Evolutionary conservation across 2,329 filamentous ascomycete genomes (phyloP), one percentile per base, ranked within the genome.

Genomic region (Neonectria coccinea): DNA sequence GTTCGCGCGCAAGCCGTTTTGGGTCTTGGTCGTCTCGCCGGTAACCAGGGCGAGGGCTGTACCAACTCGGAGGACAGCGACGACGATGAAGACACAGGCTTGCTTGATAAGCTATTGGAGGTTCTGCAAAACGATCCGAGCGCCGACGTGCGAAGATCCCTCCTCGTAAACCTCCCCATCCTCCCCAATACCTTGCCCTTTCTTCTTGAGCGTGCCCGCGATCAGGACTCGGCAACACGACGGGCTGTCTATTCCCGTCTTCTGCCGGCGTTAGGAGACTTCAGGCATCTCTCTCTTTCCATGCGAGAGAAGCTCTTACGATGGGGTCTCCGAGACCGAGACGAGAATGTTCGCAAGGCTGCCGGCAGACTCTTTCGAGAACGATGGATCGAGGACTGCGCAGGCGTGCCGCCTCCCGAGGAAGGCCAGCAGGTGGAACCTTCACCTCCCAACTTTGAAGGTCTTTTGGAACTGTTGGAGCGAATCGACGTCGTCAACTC

Each of bases 381-480:
- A 75, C 89, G 93, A n/a, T 99, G 96, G 96, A 95, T 99, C 66
- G 95, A 98, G 75, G 93, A 98, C 75, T 97, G 94, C 73, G 94
- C 92, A 6, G 91, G 91, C 2, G 84, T 87, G 1, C 82, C 85
- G 8, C 86, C 89, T 41, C 86, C 88, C 53, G 83, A 84, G 18
- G 87, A 86, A 10, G 86, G 86, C 31, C 85, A 85, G 52, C 84
- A 85, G 5, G 80, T 80, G 16, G 85, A 88, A 63, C 80, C 87
- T 6, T 85, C 87, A 1, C 85, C 86, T 1, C 91, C 92, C 0
- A 95, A 86, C 64, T 86, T 96, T 10, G 91, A 95, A n/a, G 94
- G 92, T 0, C 84, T 99, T 6, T 86, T 96, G 3, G 96, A 99
- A 77, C 86, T 99, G 0, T 84, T 99, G 5, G 96, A 99, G 80